Conservation (phyloP, 345 rosid genomes). For the Dimocarpus longan region DNA sequence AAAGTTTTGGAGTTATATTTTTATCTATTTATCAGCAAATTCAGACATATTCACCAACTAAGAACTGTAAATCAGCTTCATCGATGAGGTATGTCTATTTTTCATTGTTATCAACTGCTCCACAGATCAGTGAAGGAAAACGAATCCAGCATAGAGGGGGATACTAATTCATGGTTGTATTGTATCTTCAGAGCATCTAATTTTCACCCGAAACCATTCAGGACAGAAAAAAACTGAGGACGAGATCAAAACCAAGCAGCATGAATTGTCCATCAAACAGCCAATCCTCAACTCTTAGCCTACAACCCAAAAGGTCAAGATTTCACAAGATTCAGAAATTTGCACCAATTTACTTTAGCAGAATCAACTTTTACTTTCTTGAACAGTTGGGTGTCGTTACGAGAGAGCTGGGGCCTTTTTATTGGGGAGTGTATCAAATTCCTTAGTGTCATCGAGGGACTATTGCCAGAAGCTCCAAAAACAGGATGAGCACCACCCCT, state of each 20-base stretch:
- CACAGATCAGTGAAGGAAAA: not conserved
- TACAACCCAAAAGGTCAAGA: conserved; percentile 35
- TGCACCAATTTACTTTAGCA: not conserved
- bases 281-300: conserved; percentile 3
- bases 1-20: too few relatives aligned
- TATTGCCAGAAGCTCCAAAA: conserved; percentile 54
- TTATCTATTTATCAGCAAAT: not conserved
- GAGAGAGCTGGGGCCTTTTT: conserved; percentile 91
- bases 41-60: not conserved
- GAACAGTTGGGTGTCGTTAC: conserved; percentile 67
- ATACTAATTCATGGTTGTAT: not conserved
- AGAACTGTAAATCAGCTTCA: not conserved
- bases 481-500: conserved; percentile 47
- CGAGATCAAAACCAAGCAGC: not conserved
- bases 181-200: not conserved
- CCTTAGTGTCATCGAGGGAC: conserved; percentile 74
- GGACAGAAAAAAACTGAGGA: too few relatives aligned
- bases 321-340: not conserved
- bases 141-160: not conserved
- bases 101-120: not conserved
- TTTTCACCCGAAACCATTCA: too few relatives aligned
- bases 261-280: not conserved
- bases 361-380: conserved; percentile 47
- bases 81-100: too few relatives aligned
- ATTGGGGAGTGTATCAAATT: conserved; percentile 93